Percentiles rank a stretch among this genome's conserved stretches.
phyloP scores from a whole-genome alignment of 2,329 filamentous ascomycete species.

The Pyricularia pennisetigena region DNA sequence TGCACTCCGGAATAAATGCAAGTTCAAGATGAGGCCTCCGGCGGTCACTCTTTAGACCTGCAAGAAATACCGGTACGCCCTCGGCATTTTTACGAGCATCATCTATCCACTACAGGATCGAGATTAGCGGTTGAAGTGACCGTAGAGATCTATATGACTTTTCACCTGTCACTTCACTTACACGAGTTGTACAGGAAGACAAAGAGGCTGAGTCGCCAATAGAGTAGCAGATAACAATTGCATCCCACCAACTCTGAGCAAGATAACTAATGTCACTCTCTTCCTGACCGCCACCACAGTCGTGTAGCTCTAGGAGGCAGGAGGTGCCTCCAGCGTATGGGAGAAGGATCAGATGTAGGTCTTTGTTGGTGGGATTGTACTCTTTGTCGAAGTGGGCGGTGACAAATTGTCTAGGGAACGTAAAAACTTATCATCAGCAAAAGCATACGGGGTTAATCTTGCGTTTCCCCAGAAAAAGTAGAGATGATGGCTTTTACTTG shows the following conservation, averaged over 20 bases:
- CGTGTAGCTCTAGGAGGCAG: slow-evolving; percentile 3
- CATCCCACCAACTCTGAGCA: slow-evolving; percentile 4
- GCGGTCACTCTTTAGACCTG: slow-evolving; percentile 13
- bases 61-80: slow-evolving; percentile 11
- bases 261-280: slow-evolving; percentile 3
- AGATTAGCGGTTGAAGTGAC: neutral
- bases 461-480: neutral
- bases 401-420: neutral
- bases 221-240: slow-evolving; percentile 3
- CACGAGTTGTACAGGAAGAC: neutral
- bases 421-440: neutral
- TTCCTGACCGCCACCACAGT: slow-evolving; percentile 2
- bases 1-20: slow-evolving; percentile 10
- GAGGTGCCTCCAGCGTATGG: neutral
- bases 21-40: slow-evolving; percentile 12
- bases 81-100: slow-evolving; percentile 13
- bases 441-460: neutral
- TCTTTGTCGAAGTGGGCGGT: neutral
- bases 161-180: neutral
- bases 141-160: neutral
- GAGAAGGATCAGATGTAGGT: neutral
- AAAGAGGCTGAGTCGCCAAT: neutral
- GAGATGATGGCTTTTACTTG: neutral
- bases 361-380: slow-evolving; percentile 4
- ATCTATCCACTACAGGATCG: neutral